Conservation (phyloP, 768 basidiomycete species). For the Auricularia sp. region DNA sequence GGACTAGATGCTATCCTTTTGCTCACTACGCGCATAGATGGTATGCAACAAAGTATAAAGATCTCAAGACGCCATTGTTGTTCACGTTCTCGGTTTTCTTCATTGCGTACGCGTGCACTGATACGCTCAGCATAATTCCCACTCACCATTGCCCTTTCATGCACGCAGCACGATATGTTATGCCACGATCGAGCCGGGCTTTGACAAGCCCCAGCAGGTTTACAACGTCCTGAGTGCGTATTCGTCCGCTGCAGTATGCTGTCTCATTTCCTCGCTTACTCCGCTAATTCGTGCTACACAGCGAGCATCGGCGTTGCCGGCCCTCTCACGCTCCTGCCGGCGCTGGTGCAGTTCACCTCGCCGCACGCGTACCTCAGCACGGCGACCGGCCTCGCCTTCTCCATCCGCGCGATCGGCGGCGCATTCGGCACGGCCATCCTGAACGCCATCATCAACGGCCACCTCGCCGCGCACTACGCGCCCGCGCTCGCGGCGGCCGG, state of each 20-base stretch:
- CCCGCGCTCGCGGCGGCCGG: background rate
- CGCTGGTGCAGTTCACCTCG: background rate
- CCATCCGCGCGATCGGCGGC: background rate
- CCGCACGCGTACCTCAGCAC: background rate
- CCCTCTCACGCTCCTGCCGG: background rate
- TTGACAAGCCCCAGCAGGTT: background rate
- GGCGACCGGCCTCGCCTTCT: background rate
- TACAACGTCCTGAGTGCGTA: background rate
- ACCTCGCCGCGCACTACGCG: background rate
- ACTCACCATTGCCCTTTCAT: background rate
- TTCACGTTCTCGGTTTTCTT: background rate
- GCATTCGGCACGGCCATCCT: background rate
- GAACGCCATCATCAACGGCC: background rate
- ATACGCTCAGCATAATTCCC: background rate
- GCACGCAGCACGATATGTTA: background rate
- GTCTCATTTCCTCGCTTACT: background rate
- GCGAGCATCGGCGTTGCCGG: background rate
- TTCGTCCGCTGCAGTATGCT: background rate
- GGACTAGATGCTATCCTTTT: no score
- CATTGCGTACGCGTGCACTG: background rate
- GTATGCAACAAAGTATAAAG: background rate
- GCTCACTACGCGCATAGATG: no score
- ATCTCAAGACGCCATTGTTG: background rate
- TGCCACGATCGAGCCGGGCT: background rate
- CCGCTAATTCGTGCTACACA: background rate